Evolutionary conservation across 306 rosid species (phyloP).

Genomic region (Vigna unguiculata): DNA sequence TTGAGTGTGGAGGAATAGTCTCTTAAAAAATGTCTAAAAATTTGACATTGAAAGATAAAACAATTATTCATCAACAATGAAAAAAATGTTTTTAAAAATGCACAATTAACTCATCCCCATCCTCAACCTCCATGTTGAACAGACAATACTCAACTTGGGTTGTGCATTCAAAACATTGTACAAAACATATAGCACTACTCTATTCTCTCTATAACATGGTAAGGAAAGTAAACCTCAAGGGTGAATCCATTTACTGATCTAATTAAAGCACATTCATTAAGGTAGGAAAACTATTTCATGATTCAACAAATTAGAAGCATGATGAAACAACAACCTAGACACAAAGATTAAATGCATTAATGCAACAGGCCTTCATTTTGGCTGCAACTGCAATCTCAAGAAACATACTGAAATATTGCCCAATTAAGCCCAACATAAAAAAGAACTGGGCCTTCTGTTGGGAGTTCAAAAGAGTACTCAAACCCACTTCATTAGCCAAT

Average conservation of each 20-base stretch:
- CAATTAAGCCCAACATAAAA: constrained; percentile 9
- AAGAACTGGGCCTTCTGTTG: constrained; percentile 13
- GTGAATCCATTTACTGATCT: not conserved
- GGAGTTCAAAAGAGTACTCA: not conserved
- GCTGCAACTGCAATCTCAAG: not conserved
- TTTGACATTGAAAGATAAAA: constrained; percentile 16
- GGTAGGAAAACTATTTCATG: not conserved
- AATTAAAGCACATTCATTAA: constrained; percentile 33
- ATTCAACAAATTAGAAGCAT: constrained; percentile 22
- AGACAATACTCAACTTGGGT: constrained; percentile 23
- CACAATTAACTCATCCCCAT: not conserved
- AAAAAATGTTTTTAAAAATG: not conserved
- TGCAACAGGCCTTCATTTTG: not conserved
- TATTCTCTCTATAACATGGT: not conserved
- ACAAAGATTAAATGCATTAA: constrained; percentile 21
- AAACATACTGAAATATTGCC: constrained; percentile 15
- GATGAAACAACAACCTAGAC: constrained; percentile 20
- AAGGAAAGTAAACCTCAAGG: constrained; percentile 22
- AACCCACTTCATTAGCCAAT: not conserved
- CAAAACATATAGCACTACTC: constrained; percentile 28
- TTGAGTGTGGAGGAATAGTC: not conserved
- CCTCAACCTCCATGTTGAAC: constrained; percentile 8
- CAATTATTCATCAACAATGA: constrained; percentile 4
- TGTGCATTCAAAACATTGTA: constrained; percentile 34
- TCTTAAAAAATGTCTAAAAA: constrained; percentile 11